Evolutionary conservation across 2,329 filamentous ascomycete species (phyloP), one percentile per base, ranked within the genome.

Genomic region (Curvularia spicifera): DNA sequence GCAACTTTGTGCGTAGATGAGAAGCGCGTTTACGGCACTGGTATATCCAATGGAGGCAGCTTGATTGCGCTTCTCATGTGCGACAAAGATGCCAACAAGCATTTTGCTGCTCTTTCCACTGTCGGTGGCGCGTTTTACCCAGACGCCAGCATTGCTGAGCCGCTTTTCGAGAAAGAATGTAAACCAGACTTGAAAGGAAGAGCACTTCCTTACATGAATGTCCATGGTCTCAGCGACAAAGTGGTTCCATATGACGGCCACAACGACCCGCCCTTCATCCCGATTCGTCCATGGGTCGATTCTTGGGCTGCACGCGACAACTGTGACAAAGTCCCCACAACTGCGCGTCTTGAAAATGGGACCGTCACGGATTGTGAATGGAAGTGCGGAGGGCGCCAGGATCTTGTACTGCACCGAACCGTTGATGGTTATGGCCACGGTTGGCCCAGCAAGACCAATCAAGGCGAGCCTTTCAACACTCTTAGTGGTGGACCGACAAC

Each of bases 11-110:
- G 81, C 66, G 72, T 84, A 51, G 78, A 83, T 61, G 59, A 69
- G 8, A 56, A 56, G 8, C 75, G 76, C 29, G 68, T 83, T 35
- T 83, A 82, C 56, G 76, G 76, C 8, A 76, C 78, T 0, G 82
- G 81, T 53, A 81, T 85, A 57, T 84, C 77, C 66, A 85, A 86
- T 42, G 84, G 83, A 5, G 85, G 82, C 4, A 84, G 79, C 6
- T 78, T 82, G 29, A 77, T 82, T 28, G 79, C 79, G 3, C 78
- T 79, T 15, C 67, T 77, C 0, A 81, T 82, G 18, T 84, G 81
- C 65, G 71, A 28, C 8, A 28, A 28, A 28, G 8, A 79, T 26
- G 69, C 77, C 4, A 68, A 69, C 5, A 60, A 45, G 22, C 63
- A 66, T 1, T 79, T 84, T 54, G 81, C 82, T 4, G 82, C 81